Percentiles rank a stretch among this genome's conserved stretches.
Conservation (phyloP, 139 green algal species). For the Coelastrella sp. region DNA sequence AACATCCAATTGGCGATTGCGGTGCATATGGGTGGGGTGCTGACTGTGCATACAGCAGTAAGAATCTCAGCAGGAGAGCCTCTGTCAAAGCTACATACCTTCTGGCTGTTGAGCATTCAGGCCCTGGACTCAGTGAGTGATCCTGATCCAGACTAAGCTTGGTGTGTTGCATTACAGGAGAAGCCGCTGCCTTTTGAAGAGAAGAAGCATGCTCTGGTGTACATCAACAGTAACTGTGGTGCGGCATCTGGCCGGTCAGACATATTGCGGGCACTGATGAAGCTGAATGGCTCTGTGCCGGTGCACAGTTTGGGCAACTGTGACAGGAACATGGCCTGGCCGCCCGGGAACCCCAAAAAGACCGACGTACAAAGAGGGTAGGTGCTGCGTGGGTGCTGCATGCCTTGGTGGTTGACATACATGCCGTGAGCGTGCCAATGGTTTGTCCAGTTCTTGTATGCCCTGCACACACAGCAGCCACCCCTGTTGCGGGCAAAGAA, state of each 20-base stretch:
- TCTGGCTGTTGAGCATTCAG: no score
- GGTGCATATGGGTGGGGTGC: no score
- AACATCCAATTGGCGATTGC: no score
- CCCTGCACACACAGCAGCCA: no score
- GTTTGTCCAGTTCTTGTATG: no score
- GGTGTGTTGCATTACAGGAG: neutral
- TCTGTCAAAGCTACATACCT: no score
- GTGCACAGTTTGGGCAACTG: constrained; percentile 20
- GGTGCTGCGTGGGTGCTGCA: neutral
- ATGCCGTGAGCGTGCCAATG: neutral
- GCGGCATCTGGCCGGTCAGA: neutral
- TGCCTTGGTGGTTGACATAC: neutral
- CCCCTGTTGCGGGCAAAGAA: no score
- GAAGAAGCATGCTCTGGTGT: constrained; percentile 14
- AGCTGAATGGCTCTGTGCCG: neutral
- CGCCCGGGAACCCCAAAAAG: neutral
- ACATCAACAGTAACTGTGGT: constrained; percentile 44
- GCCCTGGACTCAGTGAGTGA: no score
- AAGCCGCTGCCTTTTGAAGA: neutral
- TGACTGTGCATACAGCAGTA: no score
- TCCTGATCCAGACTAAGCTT: no score
- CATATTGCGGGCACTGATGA: neutral
- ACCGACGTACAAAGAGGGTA: neutral
- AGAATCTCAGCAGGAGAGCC: no score
- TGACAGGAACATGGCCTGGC: constrained; percentile 32